Evolutionary conservation across 176 grass and related monocot genomes (phyloP), one percentile per base, ranked within the genome.

Genomic region (Cenchrus purpureus): DNA sequence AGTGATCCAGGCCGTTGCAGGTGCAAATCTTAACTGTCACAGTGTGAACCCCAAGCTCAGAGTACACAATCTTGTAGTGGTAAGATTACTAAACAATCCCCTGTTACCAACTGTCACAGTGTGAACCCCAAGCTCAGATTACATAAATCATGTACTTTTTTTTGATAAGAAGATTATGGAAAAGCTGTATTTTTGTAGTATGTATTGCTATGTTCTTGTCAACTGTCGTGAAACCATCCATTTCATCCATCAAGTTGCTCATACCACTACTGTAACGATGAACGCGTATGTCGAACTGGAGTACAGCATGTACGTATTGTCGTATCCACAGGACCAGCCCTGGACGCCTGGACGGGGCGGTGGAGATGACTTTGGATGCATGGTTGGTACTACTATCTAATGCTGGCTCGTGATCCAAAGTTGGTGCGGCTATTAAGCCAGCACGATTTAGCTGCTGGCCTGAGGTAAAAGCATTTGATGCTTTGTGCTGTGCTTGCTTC

Each of bases 171-270:
- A 32, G 31, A 32, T 32, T 32, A 32, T 32, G 31, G 31, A 32
- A 32, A 76, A 44, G 19, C 31, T 32, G 37, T 59, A 66, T 86
- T 40, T 28, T 40, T 79, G 59, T 62, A 28, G 59, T 28, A 37
- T 73, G 52, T 72, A 46, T 74, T 80, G 46, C 0, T 73, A 40
- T 79, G 51, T 20, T 55, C 46, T 65, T 78, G 72, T 65, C 53
- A 15, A 3, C 0, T 15, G 16, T 25, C 46, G 17, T 55, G 50
- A 34, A 74, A 25, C 31, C 48, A 10, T 53, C 11, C 19, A 3
- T 70, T 0, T 16, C 19, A 6, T 46, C 13, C 37, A 8, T 19
- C 31, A 34, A 65, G 62, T 7, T 32, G 73, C 48, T 73, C 10
- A 65, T 11, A 66, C 17, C 46, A 32, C 31, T 32, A 89, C 65